Conservation (phyloP, 2,329 filamentous ascomycete species). For the Sporothrix euskadiensis region DNA sequence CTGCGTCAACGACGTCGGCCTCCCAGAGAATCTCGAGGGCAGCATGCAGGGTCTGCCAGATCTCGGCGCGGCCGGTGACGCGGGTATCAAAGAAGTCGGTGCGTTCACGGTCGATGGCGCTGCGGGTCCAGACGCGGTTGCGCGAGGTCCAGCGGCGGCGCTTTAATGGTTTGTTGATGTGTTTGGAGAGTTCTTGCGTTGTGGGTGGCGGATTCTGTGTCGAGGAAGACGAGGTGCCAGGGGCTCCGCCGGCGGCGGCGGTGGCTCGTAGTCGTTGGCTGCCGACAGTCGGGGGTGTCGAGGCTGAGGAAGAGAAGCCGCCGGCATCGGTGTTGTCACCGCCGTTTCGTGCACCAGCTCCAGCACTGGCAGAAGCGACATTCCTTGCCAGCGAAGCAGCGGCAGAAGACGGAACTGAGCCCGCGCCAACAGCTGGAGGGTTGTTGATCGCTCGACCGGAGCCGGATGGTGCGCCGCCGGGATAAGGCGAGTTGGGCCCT, state of each 20-base stretch:
- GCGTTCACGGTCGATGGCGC: constrained; percentile 68
- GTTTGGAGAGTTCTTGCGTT: constrained; percentile 51
- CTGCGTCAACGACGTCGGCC: constrained; percentile 36
- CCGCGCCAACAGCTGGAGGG: constrained; percentile 30
- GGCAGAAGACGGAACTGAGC: constrained; percentile 29
- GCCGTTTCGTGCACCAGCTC: constrained; percentile 37
- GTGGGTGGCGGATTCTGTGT: constrained; percentile 37
- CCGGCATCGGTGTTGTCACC: constrained; percentile 28
- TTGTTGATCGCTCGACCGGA: constrained; percentile 58
- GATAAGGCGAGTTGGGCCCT: constrained; percentile 57
- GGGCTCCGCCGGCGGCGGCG: background rate
- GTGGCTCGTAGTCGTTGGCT: background rate
- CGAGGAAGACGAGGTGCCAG: background rate
- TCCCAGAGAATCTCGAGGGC: constrained; percentile 69
- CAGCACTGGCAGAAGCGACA: constrained; percentile 26
- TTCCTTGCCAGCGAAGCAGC: constrained; percentile 5
- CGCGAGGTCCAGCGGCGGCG: constrained; percentile 66
- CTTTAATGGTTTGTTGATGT: constrained; percentile 69
- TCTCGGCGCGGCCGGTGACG: constrained; percentile 72
- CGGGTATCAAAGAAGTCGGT: constrained; percentile 87
- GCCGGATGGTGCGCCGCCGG: constrained; percentile 49
- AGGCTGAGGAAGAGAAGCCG: constrained; percentile 33
- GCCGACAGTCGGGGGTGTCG: constrained; percentile 23
- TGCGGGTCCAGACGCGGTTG: constrained; percentile 67
- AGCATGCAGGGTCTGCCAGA: constrained; percentile 74